Percentiles rank a stretch among this genome's conserved stretches.
Conservation (phyloP, 1,139 yeast genomes). For the Nakaseomyces sp. region DNA sequence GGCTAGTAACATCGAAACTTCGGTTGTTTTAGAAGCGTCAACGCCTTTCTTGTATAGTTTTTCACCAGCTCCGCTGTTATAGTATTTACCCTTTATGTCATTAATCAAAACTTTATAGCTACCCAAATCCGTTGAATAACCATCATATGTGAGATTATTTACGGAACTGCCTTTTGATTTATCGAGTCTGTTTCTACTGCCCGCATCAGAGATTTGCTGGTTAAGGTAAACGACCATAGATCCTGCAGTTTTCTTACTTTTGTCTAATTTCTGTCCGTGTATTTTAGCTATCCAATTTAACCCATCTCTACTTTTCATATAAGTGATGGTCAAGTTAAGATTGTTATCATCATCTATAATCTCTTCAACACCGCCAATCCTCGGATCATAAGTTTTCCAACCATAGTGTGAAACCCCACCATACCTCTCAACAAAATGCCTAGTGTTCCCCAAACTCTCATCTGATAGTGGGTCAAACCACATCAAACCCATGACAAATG, state of each 20-base stretch:
- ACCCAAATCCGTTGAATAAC: conserved; percentile 49
- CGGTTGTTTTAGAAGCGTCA: conserved; percentile 53
- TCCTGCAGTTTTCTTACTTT: conserved; percentile 42
- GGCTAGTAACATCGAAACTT: conserved; percentile 63
- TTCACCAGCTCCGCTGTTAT: conserved; percentile 13
- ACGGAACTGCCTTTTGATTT: conserved; percentile 29
- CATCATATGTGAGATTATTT: conserved; percentile 40
- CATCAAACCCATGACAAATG: conserved; percentile 74
- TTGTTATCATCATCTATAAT: conserved; percentile 61
- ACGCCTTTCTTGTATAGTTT: conserved; percentile 25
- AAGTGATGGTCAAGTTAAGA: conserved; percentile 57
- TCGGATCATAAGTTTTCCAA: conserved; percentile 81
- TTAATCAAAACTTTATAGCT: conserved; percentile 44
- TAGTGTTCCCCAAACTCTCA: conserved; percentile 47
- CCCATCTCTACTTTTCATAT: conserved; percentile 66
- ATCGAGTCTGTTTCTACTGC: conserved; percentile 43
- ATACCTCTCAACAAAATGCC: conserved; percentile 70
- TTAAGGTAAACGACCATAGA: conserved; percentile 66
- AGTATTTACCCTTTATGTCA: conserved; percentile 42
- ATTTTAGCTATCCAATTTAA: conserved; percentile 67
- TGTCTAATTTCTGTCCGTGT: conserved; percentile 50
- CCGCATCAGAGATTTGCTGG: conserved; percentile 42
- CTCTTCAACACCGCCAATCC: conserved; percentile 75
- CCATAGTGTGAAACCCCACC: conserved; percentile 63
- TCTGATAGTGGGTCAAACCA: conserved; percentile 72